Evolutionary conservation across 495 filamentous ascomycete species (phyloP).

Genomic region (Lasiosphaeria ovina): DNA sequence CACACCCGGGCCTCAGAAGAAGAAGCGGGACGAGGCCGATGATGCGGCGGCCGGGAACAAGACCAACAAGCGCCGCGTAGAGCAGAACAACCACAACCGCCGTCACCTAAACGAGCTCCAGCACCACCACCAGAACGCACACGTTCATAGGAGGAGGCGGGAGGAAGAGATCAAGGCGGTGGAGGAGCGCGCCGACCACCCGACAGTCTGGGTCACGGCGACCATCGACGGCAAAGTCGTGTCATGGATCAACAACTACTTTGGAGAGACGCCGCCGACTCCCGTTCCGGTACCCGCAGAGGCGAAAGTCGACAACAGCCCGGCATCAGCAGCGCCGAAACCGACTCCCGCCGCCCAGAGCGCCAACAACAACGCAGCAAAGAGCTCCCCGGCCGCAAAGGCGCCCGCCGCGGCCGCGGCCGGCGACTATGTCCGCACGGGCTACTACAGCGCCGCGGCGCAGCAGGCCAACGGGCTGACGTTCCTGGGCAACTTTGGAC

Average conservation of each 20-base stretch:
- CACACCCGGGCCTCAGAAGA: conserved; percentile 35
- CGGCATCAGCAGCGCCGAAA: neutral
- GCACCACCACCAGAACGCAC: conserved; percentile 6
- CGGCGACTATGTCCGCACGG: conserved; percentile 37
- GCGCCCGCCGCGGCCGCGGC: neutral
- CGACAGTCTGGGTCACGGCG: conserved; percentile 47
- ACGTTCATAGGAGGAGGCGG: conserved; percentile 25
- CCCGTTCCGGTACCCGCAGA: conserved; percentile 2
- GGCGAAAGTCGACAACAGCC: neutral
- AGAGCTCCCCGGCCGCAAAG: neutral
- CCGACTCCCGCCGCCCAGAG: neutral
- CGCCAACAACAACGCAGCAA: no score
- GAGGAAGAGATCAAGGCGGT: conserved; percentile 4
- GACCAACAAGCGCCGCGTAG: neutral
- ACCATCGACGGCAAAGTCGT: conserved; percentile 61
- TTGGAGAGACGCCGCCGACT: conserved; percentile 24
- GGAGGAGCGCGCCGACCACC: conserved; percentile 14
- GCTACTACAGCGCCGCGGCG: conserved; percentile 55
- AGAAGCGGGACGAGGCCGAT: conserved; percentile 13
- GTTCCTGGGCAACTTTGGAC: conserved; percentile 67
- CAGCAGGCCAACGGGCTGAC: conserved; percentile 54
- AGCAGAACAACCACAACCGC: conserved; percentile 1
- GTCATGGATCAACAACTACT: conserved; percentile 65
- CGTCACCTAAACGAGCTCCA: neutral
- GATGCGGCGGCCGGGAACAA: neutral